phyloP scores from a whole-genome alignment of 2,329 filamentous ascomycete genomes.

The Beauveria sp. region DNA sequence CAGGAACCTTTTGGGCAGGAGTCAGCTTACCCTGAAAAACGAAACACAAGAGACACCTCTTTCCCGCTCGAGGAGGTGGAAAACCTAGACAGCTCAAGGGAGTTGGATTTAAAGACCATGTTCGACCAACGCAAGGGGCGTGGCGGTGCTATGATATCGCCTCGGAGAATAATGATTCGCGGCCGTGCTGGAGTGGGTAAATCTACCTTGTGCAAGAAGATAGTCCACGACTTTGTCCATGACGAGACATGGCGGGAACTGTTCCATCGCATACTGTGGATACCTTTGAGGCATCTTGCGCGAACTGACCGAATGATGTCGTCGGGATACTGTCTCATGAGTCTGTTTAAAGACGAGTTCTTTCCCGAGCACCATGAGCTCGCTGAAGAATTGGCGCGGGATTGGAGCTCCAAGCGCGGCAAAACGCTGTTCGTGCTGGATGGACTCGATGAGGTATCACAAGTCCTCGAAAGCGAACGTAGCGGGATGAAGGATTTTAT shows the following conservation, averaged over 20 bases:
- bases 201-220: constrained; percentile 34
- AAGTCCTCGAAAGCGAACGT: constrained; percentile 12
- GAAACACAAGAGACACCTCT: too few species aligned
- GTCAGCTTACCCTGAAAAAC: too few species aligned
- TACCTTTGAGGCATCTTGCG: constrained; percentile 24
- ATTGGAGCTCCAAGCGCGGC: not conserved
- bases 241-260: constrained; percentile 18
- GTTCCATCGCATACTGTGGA: constrained; percentile 32
- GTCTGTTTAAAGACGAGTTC: not conserved
- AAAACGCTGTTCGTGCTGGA: constrained; percentile 35
- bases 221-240: constrained; percentile 26
- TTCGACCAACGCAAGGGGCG: too few species aligned
- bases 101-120: too few species aligned
- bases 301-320: constrained; percentile 20
- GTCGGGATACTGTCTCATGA: not conserved
- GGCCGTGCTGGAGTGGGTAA: constrained; percentile 32
- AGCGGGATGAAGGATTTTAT: not conserved
- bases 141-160: not conserved
- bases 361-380: not conserved
- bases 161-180: constrained; percentile 26
- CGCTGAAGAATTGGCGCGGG: not conserved
- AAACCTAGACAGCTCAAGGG: too few species aligned
- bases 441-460: constrained; percentile 34
- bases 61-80: too few species aligned
- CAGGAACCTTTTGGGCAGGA: too few species aligned